Evolutionary conservation across 257 asterid genomes (phyloP).

Genomic region (Jacaranda mimosifolia): DNA sequence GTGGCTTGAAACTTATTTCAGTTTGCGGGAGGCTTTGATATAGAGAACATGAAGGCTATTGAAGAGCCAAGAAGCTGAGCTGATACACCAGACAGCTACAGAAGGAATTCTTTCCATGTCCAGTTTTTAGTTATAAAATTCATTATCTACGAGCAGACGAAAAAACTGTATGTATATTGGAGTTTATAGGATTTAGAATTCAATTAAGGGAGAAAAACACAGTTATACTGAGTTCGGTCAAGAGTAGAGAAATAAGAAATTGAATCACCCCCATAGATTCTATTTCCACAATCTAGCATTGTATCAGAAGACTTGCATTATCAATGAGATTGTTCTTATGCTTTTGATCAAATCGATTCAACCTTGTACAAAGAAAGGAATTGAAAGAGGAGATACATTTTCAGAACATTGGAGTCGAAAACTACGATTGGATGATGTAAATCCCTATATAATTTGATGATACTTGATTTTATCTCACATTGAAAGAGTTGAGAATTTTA

Average conservation of each 20-base stretch:
- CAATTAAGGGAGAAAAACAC: slow-evolving; percentile 16
- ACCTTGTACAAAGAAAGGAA: too few species aligned
- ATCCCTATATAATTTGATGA: too few species aligned
- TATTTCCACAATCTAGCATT: not conserved
- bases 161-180: slow-evolving; percentile 39
- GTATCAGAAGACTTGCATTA: not conserved
- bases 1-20: slow-evolving; percentile 42
- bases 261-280: not conserved
- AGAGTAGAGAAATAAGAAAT: not conserved
- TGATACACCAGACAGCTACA: slow-evolving; percentile 49
- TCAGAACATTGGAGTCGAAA: too few species aligned
- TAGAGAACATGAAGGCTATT: slow-evolving; percentile 96
- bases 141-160: slow-evolving; percentile 36
- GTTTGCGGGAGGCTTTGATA: slow-evolving; percentile 99
- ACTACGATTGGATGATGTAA: too few species aligned
- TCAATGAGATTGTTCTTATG: not conserved
- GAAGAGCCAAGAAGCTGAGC: slow-evolving; percentile 93
- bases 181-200: slow-evolving; percentile 38
- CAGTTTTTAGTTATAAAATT: slow-evolving; percentile 48
- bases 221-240: slow-evolving; percentile 21
- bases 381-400: too few species aligned
- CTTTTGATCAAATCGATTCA: not conserved
- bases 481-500: too few species aligned
- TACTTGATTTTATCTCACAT: too few species aligned
- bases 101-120: slow-evolving; percentile 35